Percentiles rank a stretch among this genome's conserved stretches.
Conservation (phyloP, 208 protist species). For the Trypanosoma lewisi region DNA sequence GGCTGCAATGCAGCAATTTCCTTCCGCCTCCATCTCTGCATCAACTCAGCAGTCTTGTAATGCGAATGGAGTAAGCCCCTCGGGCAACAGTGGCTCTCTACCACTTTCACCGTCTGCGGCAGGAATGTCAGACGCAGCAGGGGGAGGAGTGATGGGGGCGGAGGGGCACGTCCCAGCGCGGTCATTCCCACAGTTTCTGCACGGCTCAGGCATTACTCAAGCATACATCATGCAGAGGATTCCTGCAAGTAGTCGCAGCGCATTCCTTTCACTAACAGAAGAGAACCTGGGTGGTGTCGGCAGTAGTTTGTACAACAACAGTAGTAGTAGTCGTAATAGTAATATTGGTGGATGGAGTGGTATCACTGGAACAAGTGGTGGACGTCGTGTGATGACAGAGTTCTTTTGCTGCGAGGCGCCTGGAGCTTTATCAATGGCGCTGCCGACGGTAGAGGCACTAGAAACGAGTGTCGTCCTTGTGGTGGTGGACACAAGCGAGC, state of each 20-base stretch:
- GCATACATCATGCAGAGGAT: conserved; percentile 70
- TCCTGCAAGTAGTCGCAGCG: conserved; percentile 25
- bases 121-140: background rate
- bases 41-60: background rate
- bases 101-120: background rate
- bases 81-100: background rate
- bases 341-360: conserved; percentile 1
- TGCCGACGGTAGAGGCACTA: conserved; percentile 65
- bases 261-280: background rate
- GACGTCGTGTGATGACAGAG: conserved; percentile 40
- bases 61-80: background rate
- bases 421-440: conserved; percentile 64
- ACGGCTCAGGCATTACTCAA: conserved; percentile 63
- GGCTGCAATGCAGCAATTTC: conserved; percentile 53
- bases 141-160: background rate
- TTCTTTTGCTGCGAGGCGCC: conserved; percentile 86
- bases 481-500: conserved; percentile 67
- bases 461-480: conserved; percentile 66
- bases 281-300: too few relatives aligned
- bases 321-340: background rate
- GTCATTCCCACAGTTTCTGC: conserved; percentile 29
- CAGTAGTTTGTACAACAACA: background rate
- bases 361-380: background rate
- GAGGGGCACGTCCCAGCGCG: background rate
- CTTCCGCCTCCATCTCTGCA: conserved; percentile 3